Conservation (phyloP, 495 filamentous ascomycete genomes). For the Podospora pseudocomata region DNA sequence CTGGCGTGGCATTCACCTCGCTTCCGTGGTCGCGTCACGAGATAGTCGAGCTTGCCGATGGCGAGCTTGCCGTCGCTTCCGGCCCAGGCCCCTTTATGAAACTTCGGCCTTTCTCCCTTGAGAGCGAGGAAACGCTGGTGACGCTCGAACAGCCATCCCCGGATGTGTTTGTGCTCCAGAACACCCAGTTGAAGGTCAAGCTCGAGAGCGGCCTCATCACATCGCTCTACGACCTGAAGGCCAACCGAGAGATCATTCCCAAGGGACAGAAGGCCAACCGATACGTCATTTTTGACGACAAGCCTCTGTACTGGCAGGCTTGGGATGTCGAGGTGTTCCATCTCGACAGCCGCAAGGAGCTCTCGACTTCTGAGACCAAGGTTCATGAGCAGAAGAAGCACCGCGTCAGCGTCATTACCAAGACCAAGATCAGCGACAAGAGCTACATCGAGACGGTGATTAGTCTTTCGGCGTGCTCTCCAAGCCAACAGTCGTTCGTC, state of each 20-base stretch:
- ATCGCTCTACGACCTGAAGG: slow-evolving; percentile 70
- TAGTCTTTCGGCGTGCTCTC: slow-evolving; percentile 64
- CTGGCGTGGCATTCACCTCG: slow-evolving; percentile 68
- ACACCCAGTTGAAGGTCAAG: slow-evolving; percentile 65
- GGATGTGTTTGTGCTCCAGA: slow-evolving; percentile 75
- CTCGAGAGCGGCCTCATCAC: slow-evolving; percentile 73
- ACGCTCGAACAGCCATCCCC: slow-evolving; percentile 60
- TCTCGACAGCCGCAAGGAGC: slow-evolving; percentile 75
- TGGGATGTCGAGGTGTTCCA: slow-evolving; percentile 99
- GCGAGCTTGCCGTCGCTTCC: slow-evolving; percentile 44
- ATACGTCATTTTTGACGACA: slow-evolving; percentile 94
- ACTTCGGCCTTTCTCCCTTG: slow-evolving; percentile 47
- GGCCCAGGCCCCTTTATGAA: slow-evolving; percentile 48
- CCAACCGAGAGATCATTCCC: slow-evolving; percentile 71
- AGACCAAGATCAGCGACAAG: slow-evolving; percentile 79
- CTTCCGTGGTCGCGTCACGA: slow-evolving; percentile 77
- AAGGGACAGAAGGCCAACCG: slow-evolving; percentile 81
- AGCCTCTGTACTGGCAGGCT: slow-evolving; percentile 97
- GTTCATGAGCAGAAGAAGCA: slow-evolving; percentile 71
- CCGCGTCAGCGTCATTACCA: slow-evolving; percentile 71
- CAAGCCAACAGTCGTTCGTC: slow-evolving; percentile 63
- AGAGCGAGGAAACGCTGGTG: slow-evolving; percentile 45
- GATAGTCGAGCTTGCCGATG: slow-evolving; percentile 58
- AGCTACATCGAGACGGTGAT: slow-evolving; percentile 87
- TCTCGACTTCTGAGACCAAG: slow-evolving; percentile 59